phyloP scores from a whole-genome alignment of 805 yeast genomes.

The Saccharomyces jurei region DNA sequence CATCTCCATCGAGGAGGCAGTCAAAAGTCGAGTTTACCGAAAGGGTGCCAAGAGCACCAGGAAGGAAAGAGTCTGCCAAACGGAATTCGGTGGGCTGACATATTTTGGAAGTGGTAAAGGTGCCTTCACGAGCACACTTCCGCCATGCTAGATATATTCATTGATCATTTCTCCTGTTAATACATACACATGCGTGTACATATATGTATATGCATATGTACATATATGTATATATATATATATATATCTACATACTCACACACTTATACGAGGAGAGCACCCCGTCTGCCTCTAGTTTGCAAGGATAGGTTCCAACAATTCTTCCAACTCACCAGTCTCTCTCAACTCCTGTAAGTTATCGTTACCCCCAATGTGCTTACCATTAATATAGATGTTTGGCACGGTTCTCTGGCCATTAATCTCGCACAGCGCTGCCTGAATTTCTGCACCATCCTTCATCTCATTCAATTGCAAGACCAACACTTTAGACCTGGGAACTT shows the following conservation, averaged over 20 bases:
- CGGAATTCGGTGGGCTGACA: constrained; percentile 27
- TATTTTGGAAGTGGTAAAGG: constrained; percentile 18
- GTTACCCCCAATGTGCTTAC: constrained; percentile 93
- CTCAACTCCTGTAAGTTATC: constrained; percentile 74
- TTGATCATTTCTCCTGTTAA: not conserved
- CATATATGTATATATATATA: not conserved
- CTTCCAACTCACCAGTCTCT: constrained; percentile 50
- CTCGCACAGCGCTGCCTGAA: constrained; percentile 68
- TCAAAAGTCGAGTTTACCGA: not conserved
- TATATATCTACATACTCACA: not conserved
- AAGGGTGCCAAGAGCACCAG: not conserved
- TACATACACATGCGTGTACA: not conserved
- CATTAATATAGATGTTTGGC: constrained; percentile 82
- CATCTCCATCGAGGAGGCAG: constrained; percentile 9
- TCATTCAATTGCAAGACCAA: constrained; percentile 37
- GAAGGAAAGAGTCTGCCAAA: constrained; percentile 21
- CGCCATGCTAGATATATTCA: not conserved
- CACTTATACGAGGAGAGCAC: not conserved
- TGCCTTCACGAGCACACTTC: constrained; percentile 16
- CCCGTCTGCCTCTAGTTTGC: not conserved
- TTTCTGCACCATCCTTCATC: constrained; percentile 62
- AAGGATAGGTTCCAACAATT: constrained; percentile 15
- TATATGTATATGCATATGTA: not conserved
- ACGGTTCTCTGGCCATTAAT: constrained; percentile 88
- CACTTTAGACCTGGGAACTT: constrained; percentile 37